Evolutionary conservation across 306 rosid species (phyloP), one percentile per base, ranked within the genome.

Genomic region (Vigna hirtella): DNA sequence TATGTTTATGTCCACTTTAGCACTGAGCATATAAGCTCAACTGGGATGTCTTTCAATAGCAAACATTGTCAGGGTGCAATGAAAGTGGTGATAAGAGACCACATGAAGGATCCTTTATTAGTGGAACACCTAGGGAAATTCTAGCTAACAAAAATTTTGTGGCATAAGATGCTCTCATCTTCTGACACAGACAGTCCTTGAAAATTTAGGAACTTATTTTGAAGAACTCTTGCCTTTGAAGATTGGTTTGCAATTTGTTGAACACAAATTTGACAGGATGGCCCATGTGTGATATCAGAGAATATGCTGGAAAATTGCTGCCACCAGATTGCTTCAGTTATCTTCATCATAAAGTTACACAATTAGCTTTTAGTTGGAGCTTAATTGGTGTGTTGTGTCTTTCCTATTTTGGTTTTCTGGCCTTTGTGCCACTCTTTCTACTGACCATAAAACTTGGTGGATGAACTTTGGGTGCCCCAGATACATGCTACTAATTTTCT

Each of bases 21-120:
- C 55, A 66, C 1, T 66, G 47, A 40, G 67, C 66, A 24, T 53
- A 42, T 52, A 53, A 66, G 74, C 12, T 43, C 38, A 77, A 42
- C 28, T 66, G 15, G 53, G 81, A 66, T 66, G 73, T 70, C 68
- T 53, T 38, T 65, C 16, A 15, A 26, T 52, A 26, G 73, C 18
- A 65, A 76, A 62, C 79, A 20, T 5, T 67, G 81, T 32, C 30
- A 45, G 70, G 76, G 11, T 57, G 82, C 70, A 57, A 56, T 26
- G 47, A 24, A 42, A 52, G 82, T 18, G 70, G 17, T 28, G 74
- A 69, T 56, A 67, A 77, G 76, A 77, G 40, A 45, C 59, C 67
- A 67, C 43, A 57, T 50, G 55, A 53, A 77, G 32, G 64, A 65
- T 65, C 73, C 66, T 77, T 22, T 77, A 18, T 77, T 67, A 55